These are phyloP conservation scores for Cucumis hystrix DNA, from an alignment of 306 rosid genomes.

Conservation along the genomic window DNA sequence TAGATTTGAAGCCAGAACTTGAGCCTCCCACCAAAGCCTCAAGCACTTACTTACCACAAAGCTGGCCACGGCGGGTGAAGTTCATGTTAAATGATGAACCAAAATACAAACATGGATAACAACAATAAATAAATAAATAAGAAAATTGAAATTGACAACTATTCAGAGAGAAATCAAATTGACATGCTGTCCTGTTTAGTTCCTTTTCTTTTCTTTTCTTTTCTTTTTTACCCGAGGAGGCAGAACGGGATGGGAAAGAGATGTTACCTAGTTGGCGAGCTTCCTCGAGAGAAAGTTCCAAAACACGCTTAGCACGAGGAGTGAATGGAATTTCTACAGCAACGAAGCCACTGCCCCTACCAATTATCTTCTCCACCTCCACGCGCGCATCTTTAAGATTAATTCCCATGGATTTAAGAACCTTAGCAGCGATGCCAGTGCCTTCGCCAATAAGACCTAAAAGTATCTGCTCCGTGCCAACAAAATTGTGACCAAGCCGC, in stretches of 20 bases:
- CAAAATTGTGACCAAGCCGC: conserved; percentile 96
- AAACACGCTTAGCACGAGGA: conserved; percentile 95
- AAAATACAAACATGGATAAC: neutral
- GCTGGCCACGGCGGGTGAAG: neutral
- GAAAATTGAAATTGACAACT: neutral
- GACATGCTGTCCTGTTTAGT: neutral
- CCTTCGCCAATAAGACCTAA: conserved; percentile 98
- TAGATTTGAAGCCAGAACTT: neutral
- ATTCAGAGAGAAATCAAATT: neutral
- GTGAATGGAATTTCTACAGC: conserved; percentile 97
- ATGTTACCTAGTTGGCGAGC: conserved; percentile 91
- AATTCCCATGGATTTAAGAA: conserved; percentile 92
- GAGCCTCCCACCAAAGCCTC: neutral
- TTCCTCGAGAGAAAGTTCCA: conserved; percentile 96
- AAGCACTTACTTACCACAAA: neutral
- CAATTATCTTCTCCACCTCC: conserved; percentile 97
- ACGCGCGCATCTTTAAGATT: conserved; percentile 96
- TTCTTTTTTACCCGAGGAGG: neutral
- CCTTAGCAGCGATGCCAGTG: conserved; percentile 96
- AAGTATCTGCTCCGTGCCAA: conserved; percentile 97
- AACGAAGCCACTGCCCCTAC: conserved; percentile 98
- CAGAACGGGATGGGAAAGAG: neutral
- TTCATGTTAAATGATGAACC: neutral
- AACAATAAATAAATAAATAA: neutral
- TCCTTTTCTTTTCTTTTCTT: neutral